phyloP scores from a whole-genome alignment of 2,329 filamentous ascomycete genomes.

The Dothideomycetidae sp. region DNA sequence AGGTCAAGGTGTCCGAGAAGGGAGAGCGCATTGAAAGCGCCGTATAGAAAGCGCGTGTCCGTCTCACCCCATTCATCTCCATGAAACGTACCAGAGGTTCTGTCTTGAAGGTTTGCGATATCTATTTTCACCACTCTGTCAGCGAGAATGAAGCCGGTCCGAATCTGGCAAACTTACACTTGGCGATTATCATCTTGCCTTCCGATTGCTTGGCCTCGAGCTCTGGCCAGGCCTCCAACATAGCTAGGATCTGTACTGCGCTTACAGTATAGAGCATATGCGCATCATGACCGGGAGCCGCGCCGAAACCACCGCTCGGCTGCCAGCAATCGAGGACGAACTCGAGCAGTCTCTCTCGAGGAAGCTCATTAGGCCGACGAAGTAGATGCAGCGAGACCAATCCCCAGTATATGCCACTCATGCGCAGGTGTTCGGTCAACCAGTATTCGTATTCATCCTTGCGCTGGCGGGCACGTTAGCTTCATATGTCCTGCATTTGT shows the following conservation, averaged over 20 bases:
- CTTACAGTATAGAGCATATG: slow-evolving; percentile 95
- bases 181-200: slow-evolving; percentile 58
- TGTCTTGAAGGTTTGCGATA: slow-evolving; percentile 71
- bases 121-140: too few relatives aligned
- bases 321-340: slow-evolving; percentile 95
- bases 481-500: too few relatives aligned
- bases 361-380: slow-evolving; percentile 63
- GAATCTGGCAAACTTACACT: slow-evolving; percentile 50
- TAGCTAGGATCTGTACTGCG: slow-evolving; percentile 82
- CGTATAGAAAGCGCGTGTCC: slow-evolving; percentile 89
- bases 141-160: too few relatives aligned
- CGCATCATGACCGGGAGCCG: slow-evolving; percentile 84
- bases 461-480: slow-evolving; percentile 46
- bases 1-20: slow-evolving; percentile 59
- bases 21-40: slow-evolving; percentile 77
- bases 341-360: slow-evolving; percentile 65
- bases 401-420: slow-evolving; percentile 96
- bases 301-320: slow-evolving; percentile 79
- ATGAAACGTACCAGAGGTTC: slow-evolving; percentile 68
- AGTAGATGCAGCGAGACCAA: slow-evolving; percentile 78
- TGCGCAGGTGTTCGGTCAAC: slow-evolving; percentile 88
- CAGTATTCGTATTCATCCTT: slow-evolving; percentile 96
- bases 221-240: slow-evolving; percentile 69
- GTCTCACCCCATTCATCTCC: slow-evolving; percentile 95
- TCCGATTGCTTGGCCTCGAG: slow-evolving; percentile 55